Evolutionary conservation across 768 basidiomycete species (phyloP), one percentile per base, ranked within the genome.

Genomic region (Artomyces pyxidatus): DNA sequence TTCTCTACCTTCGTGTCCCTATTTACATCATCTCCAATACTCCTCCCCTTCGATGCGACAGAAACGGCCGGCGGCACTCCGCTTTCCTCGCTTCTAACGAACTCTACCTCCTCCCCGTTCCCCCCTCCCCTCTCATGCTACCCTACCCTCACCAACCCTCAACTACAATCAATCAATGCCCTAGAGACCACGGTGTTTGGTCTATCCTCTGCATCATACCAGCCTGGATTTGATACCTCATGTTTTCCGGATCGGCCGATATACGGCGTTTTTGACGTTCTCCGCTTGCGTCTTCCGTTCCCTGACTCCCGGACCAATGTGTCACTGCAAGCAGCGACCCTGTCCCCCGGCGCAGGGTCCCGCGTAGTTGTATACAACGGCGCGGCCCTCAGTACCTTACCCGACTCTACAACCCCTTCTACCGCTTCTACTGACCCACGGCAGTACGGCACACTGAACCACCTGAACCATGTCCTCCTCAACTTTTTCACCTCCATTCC

Each of bases 71-170:
- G 56, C 25, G 45, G 53, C 2, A 55, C 50, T 5, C 47, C 68
- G 8, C 59, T 80, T 27, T 59, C 66, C 14, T 62, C 64, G 25
- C 58, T 80, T 16, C 63, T 82, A 43, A 63, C 66, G 4, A 65
- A 65, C 49, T 69, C 74, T 12, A 53, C 72, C 5, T 59, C 68
- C 14, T 53, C 64, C 3, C 60, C 69, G 11, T 83, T 83, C 57
- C 81, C 83, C 8, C 75, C 79, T 10, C 79, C 83, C 0, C 59
- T 81, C 1, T 69, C 74, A 11, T 85, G 83, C 58, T 81, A 77
- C 58, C 81, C 83, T n/a, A 65, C 68, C 22, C 64, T 83, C 10
- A 61, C 60, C 25, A 42, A 63, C 11, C 50, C 64, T 11, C 71
- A 76, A 52, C 52, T 71, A 28, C 59, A 72, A 26, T 60, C 64